phyloP scores from a whole-genome alignment of 495 filamentous ascomycete species.

The Daldinia grandis region DNA sequence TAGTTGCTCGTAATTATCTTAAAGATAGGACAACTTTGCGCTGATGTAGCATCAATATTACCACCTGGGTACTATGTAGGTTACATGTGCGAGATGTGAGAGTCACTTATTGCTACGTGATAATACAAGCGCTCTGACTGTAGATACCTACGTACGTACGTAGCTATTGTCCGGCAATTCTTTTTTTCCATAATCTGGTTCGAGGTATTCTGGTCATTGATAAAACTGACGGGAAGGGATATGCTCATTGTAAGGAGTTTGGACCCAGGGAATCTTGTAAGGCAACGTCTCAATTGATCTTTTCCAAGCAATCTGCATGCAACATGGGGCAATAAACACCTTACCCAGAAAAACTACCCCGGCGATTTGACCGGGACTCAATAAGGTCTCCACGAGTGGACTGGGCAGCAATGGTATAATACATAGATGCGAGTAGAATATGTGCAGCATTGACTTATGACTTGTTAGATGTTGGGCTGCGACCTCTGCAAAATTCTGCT shows the following conservation, averaged over 20 bases:
- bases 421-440: conserved; percentile 21
- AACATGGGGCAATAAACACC: conserved; percentile 24
- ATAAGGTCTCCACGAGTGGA: conserved; percentile 15
- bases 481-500: conserved; percentile 19
- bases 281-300: conserved; percentile 2
- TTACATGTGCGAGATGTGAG: background rate
- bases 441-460: conserved; percentile 14
- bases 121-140: background rate
- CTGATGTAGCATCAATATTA: too few species aligned
- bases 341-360: conserved; percentile 28
- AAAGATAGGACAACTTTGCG: too few species aligned
- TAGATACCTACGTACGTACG: too few species aligned
- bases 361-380: conserved; percentile 23
- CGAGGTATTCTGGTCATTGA: background rate
- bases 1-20: too few species aligned
- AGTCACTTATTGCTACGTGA: background rate
- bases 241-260: background rate
- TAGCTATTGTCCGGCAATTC: background rate
- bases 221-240: background rate
- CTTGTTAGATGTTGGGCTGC: conserved; percentile 36
- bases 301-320: conserved; percentile 17
- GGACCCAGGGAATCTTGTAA: background rate
- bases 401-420: conserved; percentile 35
- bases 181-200: background rate
- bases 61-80: background rate